Percentiles rank a stretch among this genome's conserved stretches.
phyloP scores from a whole-genome alignment of 495 filamentous ascomycete genomes.

The Terfezia claveryi region DNA sequence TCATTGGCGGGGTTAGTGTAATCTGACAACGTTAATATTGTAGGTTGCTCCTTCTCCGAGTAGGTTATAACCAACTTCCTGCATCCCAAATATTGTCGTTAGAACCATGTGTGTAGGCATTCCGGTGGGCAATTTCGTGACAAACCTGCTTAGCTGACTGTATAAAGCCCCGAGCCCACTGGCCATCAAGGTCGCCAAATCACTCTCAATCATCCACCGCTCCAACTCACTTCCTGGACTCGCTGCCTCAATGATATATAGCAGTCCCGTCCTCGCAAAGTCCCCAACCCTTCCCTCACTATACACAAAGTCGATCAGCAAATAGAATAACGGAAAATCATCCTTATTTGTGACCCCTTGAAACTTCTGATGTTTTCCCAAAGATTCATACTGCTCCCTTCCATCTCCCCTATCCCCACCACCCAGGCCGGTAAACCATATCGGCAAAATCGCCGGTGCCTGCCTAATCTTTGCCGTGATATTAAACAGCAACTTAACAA shows the following conservation, averaged over 20 bases:
- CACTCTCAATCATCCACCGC: constrained; percentile 91
- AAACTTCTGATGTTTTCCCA: constrained; percentile 40
- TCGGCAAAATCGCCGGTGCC: constrained; percentile 58
- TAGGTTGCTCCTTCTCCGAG: constrained; percentile 42
- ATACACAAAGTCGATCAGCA: constrained; percentile 88
- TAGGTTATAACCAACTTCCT: constrained; percentile 41
- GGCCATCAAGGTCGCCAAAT: constrained; percentile 90
- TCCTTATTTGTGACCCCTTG: constrained; percentile 70
- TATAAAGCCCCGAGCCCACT: constrained; percentile 88
- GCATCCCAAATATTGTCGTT: constrained; percentile 1
- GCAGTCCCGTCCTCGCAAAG: constrained; percentile 84
- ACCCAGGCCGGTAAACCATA: constrained; percentile 56
- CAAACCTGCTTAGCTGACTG: constrained; percentile 71
- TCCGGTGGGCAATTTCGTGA: background rate
- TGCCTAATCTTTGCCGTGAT: constrained; percentile 86
- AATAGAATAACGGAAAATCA: constrained; percentile 87
- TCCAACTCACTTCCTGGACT: constrained; percentile 62
- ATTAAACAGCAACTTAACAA: constrained; percentile 81
- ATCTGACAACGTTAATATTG: constrained; percentile 70
- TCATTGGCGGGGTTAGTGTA: constrained; percentile 32
- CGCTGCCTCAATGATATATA: constrained; percentile 89
- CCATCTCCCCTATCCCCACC: constrained; percentile 4
- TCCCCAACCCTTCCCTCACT: constrained; percentile 81
- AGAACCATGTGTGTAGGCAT: constrained; percentile 23
- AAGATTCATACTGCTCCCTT: constrained; percentile 24